A percentile compares a stretch with the other conserved stretches of the same genome.
Evolutionary conservation across 768 basidiomycete species (phyloP).

Genomic region (Paxillus ammoniavirescens): DNA sequence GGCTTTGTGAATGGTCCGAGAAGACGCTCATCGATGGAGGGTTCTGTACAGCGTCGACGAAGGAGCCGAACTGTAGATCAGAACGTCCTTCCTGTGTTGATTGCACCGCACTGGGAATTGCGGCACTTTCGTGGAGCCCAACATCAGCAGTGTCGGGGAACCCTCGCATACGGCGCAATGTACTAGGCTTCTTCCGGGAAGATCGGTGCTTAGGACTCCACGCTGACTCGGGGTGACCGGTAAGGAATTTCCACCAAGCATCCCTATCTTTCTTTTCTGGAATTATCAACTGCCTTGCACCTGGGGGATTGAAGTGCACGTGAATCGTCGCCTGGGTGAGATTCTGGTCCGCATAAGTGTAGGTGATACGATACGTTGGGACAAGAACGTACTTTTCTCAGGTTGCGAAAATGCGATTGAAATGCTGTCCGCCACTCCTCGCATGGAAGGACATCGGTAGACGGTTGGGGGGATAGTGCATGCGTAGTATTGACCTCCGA

Average conservation of each 20-base stretch:
- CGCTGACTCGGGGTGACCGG: conserved; percentile 62
- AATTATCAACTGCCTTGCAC: conserved; percentile 37
- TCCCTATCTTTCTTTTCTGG: conserved; percentile 75
- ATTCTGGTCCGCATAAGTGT: conserved; percentile 49
- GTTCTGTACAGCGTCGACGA: not conserved
- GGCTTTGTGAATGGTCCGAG: not conserved
- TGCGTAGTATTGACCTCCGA: conserved; percentile 27
- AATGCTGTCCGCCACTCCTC: conserved; percentile 65
- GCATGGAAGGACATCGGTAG: conserved; percentile 50
- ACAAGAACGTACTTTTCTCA: conserved; percentile 47
- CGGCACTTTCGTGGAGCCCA: not conserved
- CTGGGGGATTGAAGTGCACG: conserved; percentile 9
- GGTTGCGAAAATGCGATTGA: conserved; percentile 58
- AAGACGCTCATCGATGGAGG: not conserved
- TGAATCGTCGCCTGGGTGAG: conserved; percentile 56
- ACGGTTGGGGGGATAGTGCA: conserved; percentile 15
- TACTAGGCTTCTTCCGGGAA: conserved; percentile 10
- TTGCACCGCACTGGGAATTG: not conserved
- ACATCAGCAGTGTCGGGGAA: conserved; percentile 31
- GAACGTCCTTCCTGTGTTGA: conserved; percentile 1
- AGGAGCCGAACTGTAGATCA: not conserved
- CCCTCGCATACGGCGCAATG: conserved; percentile 32
- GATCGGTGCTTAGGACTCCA: conserved; percentile 49
- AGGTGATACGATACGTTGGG: not conserved
- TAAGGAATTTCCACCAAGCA: conserved; percentile 76